Conservation (phyloP, 345 rosid genomes). For the Citrus medica region DNA sequence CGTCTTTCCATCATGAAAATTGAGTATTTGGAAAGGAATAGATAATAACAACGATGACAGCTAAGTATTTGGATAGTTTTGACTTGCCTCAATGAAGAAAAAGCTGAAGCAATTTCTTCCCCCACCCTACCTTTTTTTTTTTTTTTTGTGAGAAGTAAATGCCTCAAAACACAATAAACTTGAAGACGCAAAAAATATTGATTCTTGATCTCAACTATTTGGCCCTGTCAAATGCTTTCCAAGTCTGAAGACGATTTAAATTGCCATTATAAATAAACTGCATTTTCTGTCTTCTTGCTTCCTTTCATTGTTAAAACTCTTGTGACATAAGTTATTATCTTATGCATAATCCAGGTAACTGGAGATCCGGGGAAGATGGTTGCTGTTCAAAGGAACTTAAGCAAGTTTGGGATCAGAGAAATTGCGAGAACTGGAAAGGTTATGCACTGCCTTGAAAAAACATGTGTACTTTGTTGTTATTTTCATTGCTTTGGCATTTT, state of each 20-base stretch:
- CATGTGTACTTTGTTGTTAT: not conserved
- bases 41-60: not conserved
- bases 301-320: not conserved
- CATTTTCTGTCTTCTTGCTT: not conserved
- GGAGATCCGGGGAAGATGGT: conserved; percentile 99
- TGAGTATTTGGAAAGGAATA: not conserved
- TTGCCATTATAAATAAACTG: not conserved
- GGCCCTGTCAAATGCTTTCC: not conserved
- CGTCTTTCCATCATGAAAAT: not conserved
- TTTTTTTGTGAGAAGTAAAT: not conserved
- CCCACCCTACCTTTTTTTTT: no score
- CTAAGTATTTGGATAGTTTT: not conserved
- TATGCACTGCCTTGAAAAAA: conserved; percentile 11
- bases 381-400: conserved; percentile 81
- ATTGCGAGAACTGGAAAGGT: conserved; percentile 79
- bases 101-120: not conserved
- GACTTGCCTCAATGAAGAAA: not conserved
- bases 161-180: not conserved
- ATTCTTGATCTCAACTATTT: not conserved
- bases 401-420: conserved; percentile 91
- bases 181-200: not conserved
- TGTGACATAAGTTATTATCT: not conserved
- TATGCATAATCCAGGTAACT: conserved; percentile 52
- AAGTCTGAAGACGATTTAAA: not conserved
- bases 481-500: not conserved